phyloP scores from a whole-genome alignment of 257 asterid species.

The Apocynum venetum region DNA sequence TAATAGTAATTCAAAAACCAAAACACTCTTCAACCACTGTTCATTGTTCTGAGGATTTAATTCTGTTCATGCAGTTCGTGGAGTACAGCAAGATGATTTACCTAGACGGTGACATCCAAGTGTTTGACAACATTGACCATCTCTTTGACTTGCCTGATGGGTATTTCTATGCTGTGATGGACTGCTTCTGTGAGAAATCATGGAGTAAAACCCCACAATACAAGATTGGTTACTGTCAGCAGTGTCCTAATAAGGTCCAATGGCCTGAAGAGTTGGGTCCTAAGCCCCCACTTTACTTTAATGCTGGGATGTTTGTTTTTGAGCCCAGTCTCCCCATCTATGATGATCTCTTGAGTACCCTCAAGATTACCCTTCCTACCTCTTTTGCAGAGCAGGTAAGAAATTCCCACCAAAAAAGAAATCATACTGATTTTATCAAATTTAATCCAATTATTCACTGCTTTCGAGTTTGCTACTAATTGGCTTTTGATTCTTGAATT shows the following conservation, averaged over 20 bases:
- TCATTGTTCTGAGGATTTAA: too few species aligned
- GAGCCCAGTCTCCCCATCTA: slow-evolving; percentile 44
- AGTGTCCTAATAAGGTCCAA: slow-evolving; percentile 37
- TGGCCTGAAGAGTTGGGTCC: slow-evolving; percentile 52
- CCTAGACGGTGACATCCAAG: slow-evolving; percentile 72
- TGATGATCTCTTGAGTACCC: slow-evolving; percentile 32
- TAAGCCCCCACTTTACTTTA: slow-evolving; percentile 43
- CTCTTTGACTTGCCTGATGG: slow-evolving; percentile 46
- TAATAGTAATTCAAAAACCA: too few species aligned
- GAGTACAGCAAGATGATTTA: slow-evolving; percentile 60
- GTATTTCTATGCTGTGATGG: slow-evolving; percentile 47
- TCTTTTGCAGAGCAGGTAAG: slow-evolving; percentile 69
- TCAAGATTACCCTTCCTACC: slow-evolving; percentile 44
- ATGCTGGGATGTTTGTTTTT: slow-evolving; percentile 59
- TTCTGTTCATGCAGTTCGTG: slow-evolving; percentile 39
- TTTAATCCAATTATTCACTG: too few species aligned
- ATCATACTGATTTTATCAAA: too few species aligned
- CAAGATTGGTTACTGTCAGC: slow-evolving; percentile 26
- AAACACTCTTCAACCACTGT: too few species aligned
- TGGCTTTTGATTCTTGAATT: neutral
- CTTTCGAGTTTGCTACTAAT: neutral
- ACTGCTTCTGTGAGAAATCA: slow-evolving; percentile 41
- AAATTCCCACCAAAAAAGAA: neutral
- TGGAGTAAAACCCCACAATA: slow-evolving; percentile 14
- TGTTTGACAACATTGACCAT: slow-evolving; percentile 58